Base-by-base conservation (phyloP, 2,329 filamentous ascomycete genomes). In the Myriosclerotinia duriaeana region DNA sequence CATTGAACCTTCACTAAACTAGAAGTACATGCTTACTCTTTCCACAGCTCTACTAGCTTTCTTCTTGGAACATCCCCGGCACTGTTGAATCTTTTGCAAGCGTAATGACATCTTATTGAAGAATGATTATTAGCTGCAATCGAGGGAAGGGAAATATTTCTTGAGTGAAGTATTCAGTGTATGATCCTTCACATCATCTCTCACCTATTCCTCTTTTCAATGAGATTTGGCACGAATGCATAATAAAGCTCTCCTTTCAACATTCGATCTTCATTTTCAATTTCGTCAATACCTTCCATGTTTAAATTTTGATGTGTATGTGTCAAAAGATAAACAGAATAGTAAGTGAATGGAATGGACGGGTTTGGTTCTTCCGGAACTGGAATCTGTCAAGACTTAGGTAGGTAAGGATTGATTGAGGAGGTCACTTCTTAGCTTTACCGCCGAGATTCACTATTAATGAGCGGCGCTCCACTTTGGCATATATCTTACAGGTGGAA, bases 211-310 rank as follows among this genome's bases (percentile, higher is more conserved):
- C 91, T 85, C 50, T 83, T 87, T 0, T 83, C 85, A 2, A 85
- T 78, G 5, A 95, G 79, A 44, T 89, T 84, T 0, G 90, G 88
- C 0, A 85, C 85, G 74, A 93, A 93, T 53, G 89, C 86, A 72
- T 87, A 84, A 77, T 92, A 93, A 14, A 94, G 82, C 75, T 94
- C 87, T 59, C 89, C 89, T 17, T 82, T 80, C 58, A 79, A 77
- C 88, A 91, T 92, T 36, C 81, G 81, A 52, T 78, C 77, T 48
- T 79, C 76, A 74, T 86, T 86, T 58, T 85, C 83, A 52, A 73
- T 77, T 8, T 77, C 76, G 60, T 82, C 77, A 42, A 84, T 69
- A 1, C 67, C 53, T 5, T 68, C 68, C 71, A 72, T 74, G 55
- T 26, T 53, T 40, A 34, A 11, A 42, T n/a, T n/a, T 20, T 40